These are phyloP conservation scores for Cystobasidiaceae sp. DNA, from an alignment of 1,284 basidiomycete genomes.

Conservation along the genomic window DNA sequence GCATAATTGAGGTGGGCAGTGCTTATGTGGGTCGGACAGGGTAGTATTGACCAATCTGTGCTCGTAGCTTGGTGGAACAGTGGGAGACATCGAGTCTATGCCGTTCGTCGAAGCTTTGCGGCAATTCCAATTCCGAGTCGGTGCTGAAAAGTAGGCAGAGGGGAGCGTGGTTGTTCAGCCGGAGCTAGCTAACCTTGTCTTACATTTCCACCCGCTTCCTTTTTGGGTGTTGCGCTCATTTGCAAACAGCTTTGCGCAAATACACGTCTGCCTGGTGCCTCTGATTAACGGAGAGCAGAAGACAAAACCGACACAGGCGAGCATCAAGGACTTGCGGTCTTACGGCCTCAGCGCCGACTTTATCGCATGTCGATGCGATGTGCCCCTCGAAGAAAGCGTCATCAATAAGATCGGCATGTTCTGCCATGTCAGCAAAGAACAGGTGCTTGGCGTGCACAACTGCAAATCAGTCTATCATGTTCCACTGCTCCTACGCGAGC, in stretches of 20 bases:
- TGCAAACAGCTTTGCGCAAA: slow-evolving; percentile 77
- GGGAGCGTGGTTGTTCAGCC: too few species aligned
- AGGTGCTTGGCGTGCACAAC: slow-evolving; percentile 95
- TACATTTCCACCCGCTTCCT: too few species aligned
- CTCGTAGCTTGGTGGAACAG: slow-evolving; percentile 81
- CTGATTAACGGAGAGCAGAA: slow-evolving; percentile 99
- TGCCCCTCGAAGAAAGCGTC: slow-evolving; percentile 69
- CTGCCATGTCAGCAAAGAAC: slow-evolving; percentile 89
- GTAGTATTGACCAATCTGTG: slow-evolving; percentile 10
- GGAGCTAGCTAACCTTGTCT: too few species aligned
- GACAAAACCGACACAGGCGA: slow-evolving; percentile 98
- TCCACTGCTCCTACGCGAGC: slow-evolving; percentile 83
- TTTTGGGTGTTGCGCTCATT: too few species aligned
- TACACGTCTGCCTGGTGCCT: slow-evolving; percentile 96
- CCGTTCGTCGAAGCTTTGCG: slow-evolving; percentile 99
- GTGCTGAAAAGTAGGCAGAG: slow-evolving; percentile 76
- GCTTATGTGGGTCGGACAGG: background rate
- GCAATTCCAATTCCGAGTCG: slow-evolving; percentile 98
- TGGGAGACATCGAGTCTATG: slow-evolving; percentile 92
- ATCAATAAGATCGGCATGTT: slow-evolving; percentile 99
- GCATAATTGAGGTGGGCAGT: slow-evolving; percentile 85
- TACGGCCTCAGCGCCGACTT: slow-evolving; percentile 90
- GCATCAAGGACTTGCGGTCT: slow-evolving; percentile 87
- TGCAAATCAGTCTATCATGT: slow-evolving; percentile 97
- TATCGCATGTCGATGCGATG: slow-evolving; percentile 78